Evolutionary conservation across 257 asterid genomes (phyloP), one percentile per base, ranked within the genome.

Genomic region (Przewalskia tangutica): DNA sequence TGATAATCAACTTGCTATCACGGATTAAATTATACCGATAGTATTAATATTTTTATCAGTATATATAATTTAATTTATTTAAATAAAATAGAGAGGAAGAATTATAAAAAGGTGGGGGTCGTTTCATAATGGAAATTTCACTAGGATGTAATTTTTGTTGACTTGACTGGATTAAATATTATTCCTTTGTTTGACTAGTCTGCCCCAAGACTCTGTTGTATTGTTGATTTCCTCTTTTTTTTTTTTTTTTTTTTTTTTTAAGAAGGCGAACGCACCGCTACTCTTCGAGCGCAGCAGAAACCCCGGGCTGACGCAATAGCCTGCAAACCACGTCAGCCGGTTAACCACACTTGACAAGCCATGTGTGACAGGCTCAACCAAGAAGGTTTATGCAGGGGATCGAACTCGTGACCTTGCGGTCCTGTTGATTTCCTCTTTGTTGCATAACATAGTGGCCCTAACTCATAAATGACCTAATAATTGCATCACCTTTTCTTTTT

Each of bases 121-220:
- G 27, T 23, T 75, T 50, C 79, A 73, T 50, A 75, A 50, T 75
- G 44, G 42, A 38, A 59, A 27, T 20, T 40, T 79, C 46, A 59
- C 8, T 59, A n/a, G 38, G 70, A 6, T 11, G 56, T 58, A 59
- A 5, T 59, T 18, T 79, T 42, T 79, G 82, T 59, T 79, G 73
- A 79, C 75, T 59, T 38, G 82, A 79, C 58, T 48, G 68, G 11
- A 18, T 79, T 20, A 79, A 79, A 63, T 55, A 79, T 79, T 79
- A 59, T 38, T 66, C 71, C 44, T 40, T 12, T 7, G 59, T 59
- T 59, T 79, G 71, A 79, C 82, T 59, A 58, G 59, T 36, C 42
- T 12, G 4, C 42, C 73, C 44, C 14, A 58, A 12, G 73, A 40
- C 42, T 44, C 6, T 63, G 32, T 38, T 40, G 7, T 56, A 40